Evolutionary conservation across 352 stramenopile species (phyloP).

Genomic region (Phytophthora foliorum): DNA sequence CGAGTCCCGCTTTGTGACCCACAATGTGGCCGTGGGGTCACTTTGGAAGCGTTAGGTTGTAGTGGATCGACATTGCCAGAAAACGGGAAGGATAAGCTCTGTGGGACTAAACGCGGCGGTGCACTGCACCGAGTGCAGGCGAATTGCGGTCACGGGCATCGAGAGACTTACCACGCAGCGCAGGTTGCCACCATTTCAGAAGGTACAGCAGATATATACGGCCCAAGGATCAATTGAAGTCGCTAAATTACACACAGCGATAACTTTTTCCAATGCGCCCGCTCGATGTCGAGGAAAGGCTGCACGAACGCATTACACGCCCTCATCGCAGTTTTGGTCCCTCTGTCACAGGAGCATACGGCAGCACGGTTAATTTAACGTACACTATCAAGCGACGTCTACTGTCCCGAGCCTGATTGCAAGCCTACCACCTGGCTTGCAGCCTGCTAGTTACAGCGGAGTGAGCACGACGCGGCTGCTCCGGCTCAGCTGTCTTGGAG

Average conservation of each 20-base stretch:
- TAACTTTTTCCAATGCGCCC: no score
- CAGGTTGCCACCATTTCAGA: slow-evolving; percentile 6
- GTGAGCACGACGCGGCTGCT: no score
- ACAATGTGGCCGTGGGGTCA: slow-evolving; percentile 12
- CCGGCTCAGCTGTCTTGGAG: no score
- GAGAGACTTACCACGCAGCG: no score
- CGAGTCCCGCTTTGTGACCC: slow-evolving; percentile 13
- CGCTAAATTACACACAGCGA: slow-evolving; percentile 6
- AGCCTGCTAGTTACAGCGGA: no score
- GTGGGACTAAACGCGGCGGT: not conserved
- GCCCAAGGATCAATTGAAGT: slow-evolving; percentile 4
- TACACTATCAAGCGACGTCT: no score
- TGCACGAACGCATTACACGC: slow-evolving; percentile 5
- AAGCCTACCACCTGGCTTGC: no score
- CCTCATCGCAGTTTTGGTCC: no score
- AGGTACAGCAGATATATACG: slow-evolving; percentile 7
- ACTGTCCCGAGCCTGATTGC: no score
- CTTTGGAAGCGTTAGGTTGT: slow-evolving; percentile 12
- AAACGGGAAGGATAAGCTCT: slow-evolving; percentile 19
- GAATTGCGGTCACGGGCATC: not conserved
- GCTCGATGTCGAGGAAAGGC: slow-evolving; percentile 6
- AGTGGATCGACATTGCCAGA: slow-evolving; percentile 6
- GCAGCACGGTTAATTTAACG: no score
- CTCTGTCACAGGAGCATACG: no score
- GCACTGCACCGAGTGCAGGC: no score